Percentiles rank a stretch among this genome's conserved stretches.
These are phyloP conservation scores for Septoria petroselini DNA, from an alignment of 2,329 filamentous ascomycete species.

Conservation along the genomic window DNA sequence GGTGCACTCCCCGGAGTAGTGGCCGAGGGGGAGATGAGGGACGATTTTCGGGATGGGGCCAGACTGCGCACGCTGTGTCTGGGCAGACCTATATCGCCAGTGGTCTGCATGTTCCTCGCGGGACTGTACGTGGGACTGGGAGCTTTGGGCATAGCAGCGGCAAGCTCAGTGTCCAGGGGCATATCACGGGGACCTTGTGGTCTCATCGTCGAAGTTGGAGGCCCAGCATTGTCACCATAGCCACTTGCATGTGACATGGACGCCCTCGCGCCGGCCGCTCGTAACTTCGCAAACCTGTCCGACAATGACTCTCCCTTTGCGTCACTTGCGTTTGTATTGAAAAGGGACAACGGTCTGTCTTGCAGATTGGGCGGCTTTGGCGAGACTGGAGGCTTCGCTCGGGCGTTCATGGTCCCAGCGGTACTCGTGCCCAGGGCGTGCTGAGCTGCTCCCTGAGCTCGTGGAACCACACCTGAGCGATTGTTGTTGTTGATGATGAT, in stretches of 20 bases:
- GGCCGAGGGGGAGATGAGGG: slow-evolving; percentile 35
- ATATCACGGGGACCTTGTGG: slow-evolving; percentile 54
- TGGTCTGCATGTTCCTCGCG: slow-evolving; percentile 67
- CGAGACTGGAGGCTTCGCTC: neutral
- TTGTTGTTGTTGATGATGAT: slow-evolving; percentile 53
- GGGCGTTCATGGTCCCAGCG: slow-evolving; percentile 15
- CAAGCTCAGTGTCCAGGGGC: slow-evolving; percentile 52
- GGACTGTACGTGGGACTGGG: slow-evolving; percentile 76
- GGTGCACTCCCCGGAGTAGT: slow-evolving; percentile 40
- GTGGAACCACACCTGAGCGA: slow-evolving; percentile 51
- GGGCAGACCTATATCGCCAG: slow-evolving; percentile 62
- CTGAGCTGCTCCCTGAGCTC: slow-evolving; percentile 12
- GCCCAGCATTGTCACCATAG: slow-evolving; percentile 29
- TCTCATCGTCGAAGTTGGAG: slow-evolving; percentile 24
- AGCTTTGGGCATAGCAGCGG: slow-evolving; percentile 62
- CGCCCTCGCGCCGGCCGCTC: slow-evolving; percentile 29
- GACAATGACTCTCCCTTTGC: slow-evolving; percentile 46
- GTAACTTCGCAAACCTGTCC: slow-evolving; percentile 36
- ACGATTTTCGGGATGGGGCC: slow-evolving; percentile 57
- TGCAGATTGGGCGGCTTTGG: slow-evolving; percentile 64
- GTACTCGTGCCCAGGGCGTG: neutral
- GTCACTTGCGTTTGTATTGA: slow-evolving; percentile 32
- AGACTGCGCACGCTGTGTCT: slow-evolving; percentile 63
- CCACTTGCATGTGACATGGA: slow-evolving; percentile 45
- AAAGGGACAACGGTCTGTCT: slow-evolving; percentile 54